Evolutionary conservation across 768 basidiomycete species (phyloP).

Genomic region (Astraeus odoratus): DNA sequence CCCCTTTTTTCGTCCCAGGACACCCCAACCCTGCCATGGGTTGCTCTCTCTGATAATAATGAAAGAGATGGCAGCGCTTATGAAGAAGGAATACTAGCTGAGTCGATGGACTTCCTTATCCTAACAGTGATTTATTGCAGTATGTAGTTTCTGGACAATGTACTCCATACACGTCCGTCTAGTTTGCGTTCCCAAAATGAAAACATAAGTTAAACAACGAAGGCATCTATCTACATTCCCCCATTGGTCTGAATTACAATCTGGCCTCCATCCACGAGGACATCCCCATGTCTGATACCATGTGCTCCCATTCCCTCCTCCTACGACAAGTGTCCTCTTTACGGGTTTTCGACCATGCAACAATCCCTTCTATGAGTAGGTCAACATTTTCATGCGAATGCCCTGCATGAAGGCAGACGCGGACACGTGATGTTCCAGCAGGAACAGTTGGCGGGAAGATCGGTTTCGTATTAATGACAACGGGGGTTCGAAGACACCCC

Average conservation of each 20-base stretch:
- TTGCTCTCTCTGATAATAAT: no score
- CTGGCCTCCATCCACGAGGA: conserved; percentile 25
- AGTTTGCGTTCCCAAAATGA: no score
- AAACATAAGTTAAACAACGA: no score
- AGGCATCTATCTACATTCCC: no score
- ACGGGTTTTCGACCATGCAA: conserved; percentile 29
- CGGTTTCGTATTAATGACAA: conserved; percentile 60
- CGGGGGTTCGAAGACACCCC: conserved; percentile 7
- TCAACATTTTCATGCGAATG: conserved; percentile 63
- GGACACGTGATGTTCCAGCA: conserved; percentile 73
- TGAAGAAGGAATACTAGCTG: no score
- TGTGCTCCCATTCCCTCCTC: conserved; percentile 7
- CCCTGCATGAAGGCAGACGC: conserved; percentile 83
- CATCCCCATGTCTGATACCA: conserved; percentile 12
- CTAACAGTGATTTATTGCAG: no score
- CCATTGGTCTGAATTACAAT: conserved; percentile 7
- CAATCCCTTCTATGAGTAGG: conserved; percentile 42
- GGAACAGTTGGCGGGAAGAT: conserved; percentile 90
- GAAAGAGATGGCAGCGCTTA: no score
- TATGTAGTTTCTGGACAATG: no score
- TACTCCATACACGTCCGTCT: no score
- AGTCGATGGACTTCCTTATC: no score
- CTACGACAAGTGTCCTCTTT: conserved; percentile 5
- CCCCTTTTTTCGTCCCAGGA: no score
- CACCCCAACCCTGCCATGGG: no score